Evolutionary conservation across 768 basidiomycete species (phyloP).

Genomic region (Naganishia onofrii): DNA sequence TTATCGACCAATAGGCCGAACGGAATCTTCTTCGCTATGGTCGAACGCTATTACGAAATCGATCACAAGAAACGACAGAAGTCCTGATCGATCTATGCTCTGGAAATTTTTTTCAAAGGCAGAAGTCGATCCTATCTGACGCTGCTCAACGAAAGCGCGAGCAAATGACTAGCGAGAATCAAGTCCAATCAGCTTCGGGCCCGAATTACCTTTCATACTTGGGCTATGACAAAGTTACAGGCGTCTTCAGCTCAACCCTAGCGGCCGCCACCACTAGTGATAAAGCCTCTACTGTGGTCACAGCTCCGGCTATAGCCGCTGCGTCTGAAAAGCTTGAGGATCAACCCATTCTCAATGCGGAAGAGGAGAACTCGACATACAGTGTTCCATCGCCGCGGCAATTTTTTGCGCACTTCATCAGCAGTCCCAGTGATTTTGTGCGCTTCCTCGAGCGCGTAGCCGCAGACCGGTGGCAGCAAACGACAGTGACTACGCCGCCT

Average conservation of each 20-base stretch:
- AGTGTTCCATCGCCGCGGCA: constrained; percentile 68
- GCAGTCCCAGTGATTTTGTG: constrained; percentile 77
- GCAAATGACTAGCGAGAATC: constrained; percentile 29
- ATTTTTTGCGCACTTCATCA: constrained; percentile 92
- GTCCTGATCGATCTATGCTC: constrained; percentile 90
- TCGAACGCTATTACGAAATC: constrained; percentile 72
- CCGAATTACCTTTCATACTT: constrained; percentile 79
- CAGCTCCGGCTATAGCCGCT: not conserved
- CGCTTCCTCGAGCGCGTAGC: constrained; percentile 87
- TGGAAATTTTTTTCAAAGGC: constrained; percentile 52
- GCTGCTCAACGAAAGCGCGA: constrained; percentile 26
- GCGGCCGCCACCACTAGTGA: constrained; percentile 6
- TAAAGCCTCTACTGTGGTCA: not conserved
- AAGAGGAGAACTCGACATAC: constrained; percentile 27
- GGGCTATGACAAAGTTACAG: constrained; percentile 64
- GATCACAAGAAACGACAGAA: constrained; percentile 84
- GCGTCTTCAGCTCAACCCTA: constrained; percentile 39
- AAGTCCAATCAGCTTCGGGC: constrained; percentile 36
- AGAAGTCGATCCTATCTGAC: constrained; percentile 5
- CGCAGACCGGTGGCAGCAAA: constrained; percentile 72
- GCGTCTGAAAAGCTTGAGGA: not conserved
- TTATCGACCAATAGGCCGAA: constrained; percentile 61
- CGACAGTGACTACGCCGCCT: constrained; percentile 49
- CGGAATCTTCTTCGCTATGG: constrained; percentile 84
- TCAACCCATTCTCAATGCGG: not conserved